A percentile compares a stretch with the other conserved stretches of the same genome.
Evolutionary conservation across 257 asterid genomes (phyloP).

Genomic region (Orobanche coerulescens): DNA sequence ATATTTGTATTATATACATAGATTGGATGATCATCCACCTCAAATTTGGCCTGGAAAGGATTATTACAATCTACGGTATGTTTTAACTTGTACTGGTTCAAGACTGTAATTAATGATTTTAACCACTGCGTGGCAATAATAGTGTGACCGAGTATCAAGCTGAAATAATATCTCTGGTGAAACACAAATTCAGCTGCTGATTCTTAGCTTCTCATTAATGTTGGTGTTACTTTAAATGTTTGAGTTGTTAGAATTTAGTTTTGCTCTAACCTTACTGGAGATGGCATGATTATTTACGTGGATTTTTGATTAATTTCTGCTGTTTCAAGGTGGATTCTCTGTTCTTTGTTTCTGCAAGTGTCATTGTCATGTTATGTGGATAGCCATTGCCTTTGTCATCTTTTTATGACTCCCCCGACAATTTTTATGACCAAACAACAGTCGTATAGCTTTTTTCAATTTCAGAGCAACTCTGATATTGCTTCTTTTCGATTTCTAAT

Average conservation of each 20-base stretch:
- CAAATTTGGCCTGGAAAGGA: constrained; percentile 87
- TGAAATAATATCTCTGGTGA: constrained; percentile 8
- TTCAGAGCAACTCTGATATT: constrained; percentile 9
- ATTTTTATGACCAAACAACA: too few relatives aligned
- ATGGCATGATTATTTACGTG: not conserved
- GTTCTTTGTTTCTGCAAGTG: not conserved
- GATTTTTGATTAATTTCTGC: constrained; percentile 5
- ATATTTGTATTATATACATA: too few relatives aligned
- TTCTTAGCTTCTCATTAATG: constrained; percentile 8
- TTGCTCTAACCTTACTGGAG: not conserved
- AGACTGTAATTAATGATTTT: too few relatives aligned
- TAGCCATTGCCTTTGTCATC: constrained; percentile 2
- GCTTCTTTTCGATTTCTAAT: constrained; percentile 4
- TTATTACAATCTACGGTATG: constrained; percentile 85
- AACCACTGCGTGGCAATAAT: not conserved
- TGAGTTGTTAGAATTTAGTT: not conserved
- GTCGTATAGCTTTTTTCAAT: not conserved
- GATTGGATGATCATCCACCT: constrained; percentile 75
- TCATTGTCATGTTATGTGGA: not conserved
- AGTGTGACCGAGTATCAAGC: not conserved
- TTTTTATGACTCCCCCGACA: too few relatives aligned
- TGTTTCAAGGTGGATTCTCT: constrained; percentile 1
- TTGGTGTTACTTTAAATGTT: constrained; percentile 8
- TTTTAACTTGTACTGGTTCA: constrained; percentile 16
- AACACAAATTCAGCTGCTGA: not conserved